Conservation (phyloP, 1,284 basidiomycete genomes). For the Leccinum solheimii region DNA sequence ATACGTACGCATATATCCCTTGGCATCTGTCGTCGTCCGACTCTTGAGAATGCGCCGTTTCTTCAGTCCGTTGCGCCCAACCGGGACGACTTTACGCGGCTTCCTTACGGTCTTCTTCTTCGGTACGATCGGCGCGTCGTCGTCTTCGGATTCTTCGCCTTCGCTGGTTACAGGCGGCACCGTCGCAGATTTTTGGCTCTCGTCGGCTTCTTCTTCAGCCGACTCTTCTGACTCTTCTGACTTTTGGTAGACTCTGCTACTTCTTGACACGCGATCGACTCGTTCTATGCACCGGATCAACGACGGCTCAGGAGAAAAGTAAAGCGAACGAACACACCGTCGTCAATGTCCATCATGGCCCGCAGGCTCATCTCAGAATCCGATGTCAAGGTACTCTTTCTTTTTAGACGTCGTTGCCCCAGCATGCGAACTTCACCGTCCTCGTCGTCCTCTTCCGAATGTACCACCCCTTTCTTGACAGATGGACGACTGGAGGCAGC, state of each 20-base stretch:
- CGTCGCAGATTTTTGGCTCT: slow-evolving; percentile 14
- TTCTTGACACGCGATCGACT: slow-evolving; percentile 45
- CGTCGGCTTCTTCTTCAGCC: slow-evolving; percentile 16
- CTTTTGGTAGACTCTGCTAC: background rate
- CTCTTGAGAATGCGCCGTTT: slow-evolving; percentile 66
- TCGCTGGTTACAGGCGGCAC: slow-evolving; percentile 29
- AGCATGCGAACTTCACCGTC: slow-evolving; percentile 40
- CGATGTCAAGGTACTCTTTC: slow-evolving; percentile 20
- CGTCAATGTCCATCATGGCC: slow-evolving; percentile 77
- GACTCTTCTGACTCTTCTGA: slow-evolving; percentile 23
- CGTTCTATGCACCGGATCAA: slow-evolving; percentile 36
- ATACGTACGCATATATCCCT: slow-evolving; percentile 69
- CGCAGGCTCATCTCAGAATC: slow-evolving; percentile 46
- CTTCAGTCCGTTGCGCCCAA: slow-evolving; percentile 71
- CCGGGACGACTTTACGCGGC: slow-evolving; percentile 60
- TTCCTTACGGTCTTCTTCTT: slow-evolving; percentile 44
- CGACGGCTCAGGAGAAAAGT: background rate
- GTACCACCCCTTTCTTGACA: slow-evolving; percentile 47
- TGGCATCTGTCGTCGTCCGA: slow-evolving; percentile 53
- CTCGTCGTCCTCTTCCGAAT: slow-evolving; percentile 67
- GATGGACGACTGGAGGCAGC: slow-evolving; percentile 18
- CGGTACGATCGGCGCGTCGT: slow-evolving; percentile 41
- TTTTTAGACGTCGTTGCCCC: slow-evolving; percentile 22
- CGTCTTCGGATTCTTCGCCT: slow-evolving; percentile 30
- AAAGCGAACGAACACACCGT: slow-evolving; percentile 44